Evolutionary conservation across 2,329 filamentous ascomycete species (phyloP), one percentile per base, ranked within the genome.

Genomic region (Apiospora hydei): DNA sequence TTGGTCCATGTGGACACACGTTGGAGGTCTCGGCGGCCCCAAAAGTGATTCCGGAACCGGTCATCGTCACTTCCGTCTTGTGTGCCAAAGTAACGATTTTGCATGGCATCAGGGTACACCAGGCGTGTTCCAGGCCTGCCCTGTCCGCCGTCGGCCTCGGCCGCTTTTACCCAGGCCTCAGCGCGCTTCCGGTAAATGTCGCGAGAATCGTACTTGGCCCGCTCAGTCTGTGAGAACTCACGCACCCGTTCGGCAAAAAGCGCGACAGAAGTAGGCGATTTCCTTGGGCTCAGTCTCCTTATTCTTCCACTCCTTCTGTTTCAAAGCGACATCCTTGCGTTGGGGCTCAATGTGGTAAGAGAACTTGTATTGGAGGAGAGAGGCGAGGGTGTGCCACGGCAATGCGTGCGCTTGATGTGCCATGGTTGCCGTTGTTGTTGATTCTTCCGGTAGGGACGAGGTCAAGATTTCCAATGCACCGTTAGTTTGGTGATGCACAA

Each of bases 381-480:
- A 47, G 41, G 41, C 41, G 41, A 68, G 66, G 26, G 66, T 10
- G 41, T 68, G 24, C 66, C 66, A 68, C 8, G 66, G 66, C 6
- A 68, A 13, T 26, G 66, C n/a, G 44, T 68, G 66, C n/a, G 66
- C 44, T 68, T 68, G 66, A 47, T 68, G 66, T 34, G 66, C 41
- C 66, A 68, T 68, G 43, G 14, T 47, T 44, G 41, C 4, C 24
- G 66, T 21, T 1, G 41, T 53, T 53, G 11, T 53, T 53, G 3
- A 8, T 3, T 57, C 14, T 57, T 34, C 26, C 26, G 26, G 51
- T 34, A 21, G 51, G 26, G 14, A 34, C 14, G 14, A 34, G 51
- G 51, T 34, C 24, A 34, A 34, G 26, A 57, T 34, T 8, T 51
- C 44, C 14, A 38, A 34, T 30, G 14, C 34, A 30, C 26, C 1